phyloP scores from a whole-genome alignment of 306 rosid genomes.

The Quercus engelmannii region DNA sequence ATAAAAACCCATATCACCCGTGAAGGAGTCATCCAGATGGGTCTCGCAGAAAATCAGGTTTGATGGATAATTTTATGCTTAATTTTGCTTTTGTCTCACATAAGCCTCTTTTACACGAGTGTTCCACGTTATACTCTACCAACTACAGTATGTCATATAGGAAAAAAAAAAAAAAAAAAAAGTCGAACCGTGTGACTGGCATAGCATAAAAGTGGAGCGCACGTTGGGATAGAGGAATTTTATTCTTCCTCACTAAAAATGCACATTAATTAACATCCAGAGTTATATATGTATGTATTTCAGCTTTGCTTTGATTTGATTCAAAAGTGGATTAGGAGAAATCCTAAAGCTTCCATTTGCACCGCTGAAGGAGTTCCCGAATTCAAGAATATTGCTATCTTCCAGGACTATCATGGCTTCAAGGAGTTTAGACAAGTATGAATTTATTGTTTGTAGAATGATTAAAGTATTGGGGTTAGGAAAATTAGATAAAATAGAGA shows the following conservation, averaged over 20 bases:
- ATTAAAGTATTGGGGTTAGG: too few species aligned
- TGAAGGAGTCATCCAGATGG: slow-evolving; percentile 83
- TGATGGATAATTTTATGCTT: neutral
- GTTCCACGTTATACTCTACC: too few species aligned
- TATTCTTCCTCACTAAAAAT: neutral
- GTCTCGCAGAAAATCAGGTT: slow-evolving; percentile 95
- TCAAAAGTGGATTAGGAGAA: slow-evolving; percentile 63
- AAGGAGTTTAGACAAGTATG: slow-evolving; percentile 65
- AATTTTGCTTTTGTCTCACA: too few species aligned
- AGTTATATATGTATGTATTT: neutral
- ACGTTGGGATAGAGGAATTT: too few species aligned
- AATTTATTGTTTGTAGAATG: too few species aligned
- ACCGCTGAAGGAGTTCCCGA: slow-evolving; percentile 62
- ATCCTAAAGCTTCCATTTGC: slow-evolving; percentile 80
- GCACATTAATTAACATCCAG: neutral
- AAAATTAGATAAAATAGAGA: neutral
- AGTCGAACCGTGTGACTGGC: too few species aligned
- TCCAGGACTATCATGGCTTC: slow-evolving; percentile 86
- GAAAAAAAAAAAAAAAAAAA: too few species aligned
- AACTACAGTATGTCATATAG: too few species aligned
- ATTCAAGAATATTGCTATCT: slow-evolving; percentile 62
- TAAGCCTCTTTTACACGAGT: too few species aligned
- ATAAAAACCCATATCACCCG: slow-evolving; percentile 76
- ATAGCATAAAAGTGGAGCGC: too few species aligned
- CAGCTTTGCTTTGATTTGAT: slow-evolving; percentile 66